Conservation (phyloP, 2,329 filamentous ascomycete genomes). For the Fusarium sp. region DNA sequence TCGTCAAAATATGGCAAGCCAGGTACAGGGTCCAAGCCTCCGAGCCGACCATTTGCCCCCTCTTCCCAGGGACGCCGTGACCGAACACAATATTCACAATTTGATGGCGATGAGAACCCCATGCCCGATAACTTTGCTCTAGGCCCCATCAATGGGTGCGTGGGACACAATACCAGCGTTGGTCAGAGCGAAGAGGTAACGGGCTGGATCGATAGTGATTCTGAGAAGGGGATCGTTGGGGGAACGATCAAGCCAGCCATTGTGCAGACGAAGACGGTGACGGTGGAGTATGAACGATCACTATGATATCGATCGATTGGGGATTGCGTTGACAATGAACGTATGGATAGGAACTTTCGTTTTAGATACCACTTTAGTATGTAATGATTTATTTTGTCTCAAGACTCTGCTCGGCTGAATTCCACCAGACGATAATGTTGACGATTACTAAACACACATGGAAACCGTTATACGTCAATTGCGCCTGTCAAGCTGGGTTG, state of each 20-base stretch:
- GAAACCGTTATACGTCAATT: background rate
- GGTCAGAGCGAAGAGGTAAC: slow-evolving; percentile 25
- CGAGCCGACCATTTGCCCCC: background rate
- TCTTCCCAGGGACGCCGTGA: slow-evolving; percentile 28
- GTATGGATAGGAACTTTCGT: background rate
- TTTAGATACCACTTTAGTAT: slow-evolving; percentile 13
- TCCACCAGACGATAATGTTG: background rate
- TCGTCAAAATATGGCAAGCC: slow-evolving; percentile 31
- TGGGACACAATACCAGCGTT: slow-evolving; percentile 23
- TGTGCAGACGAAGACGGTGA: slow-evolving; percentile 38
- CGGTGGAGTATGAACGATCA: slow-evolving; percentile 29
- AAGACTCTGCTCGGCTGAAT: background rate
- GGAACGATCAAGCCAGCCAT: slow-evolving; percentile 22
- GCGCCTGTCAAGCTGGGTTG: background rate
- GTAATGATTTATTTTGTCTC: background rate
- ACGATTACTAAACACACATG: background rate
- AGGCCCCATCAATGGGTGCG: slow-evolving; percentile 12
- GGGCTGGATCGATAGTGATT: slow-evolving; percentile 34
- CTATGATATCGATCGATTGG: background rate
- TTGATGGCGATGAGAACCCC: slow-evolving; percentile 24
- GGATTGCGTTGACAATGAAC: background rate
- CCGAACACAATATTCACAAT: slow-evolving; percentile 34
- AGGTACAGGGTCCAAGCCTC: slow-evolving; percentile 16
- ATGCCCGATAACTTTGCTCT: slow-evolving; percentile 9
- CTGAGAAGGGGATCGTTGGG: slow-evolving; percentile 31